phyloP scores from a whole-genome alignment of 1,284 basidiomycete species.

The Cutaneotrichosporon sp. region DNA sequence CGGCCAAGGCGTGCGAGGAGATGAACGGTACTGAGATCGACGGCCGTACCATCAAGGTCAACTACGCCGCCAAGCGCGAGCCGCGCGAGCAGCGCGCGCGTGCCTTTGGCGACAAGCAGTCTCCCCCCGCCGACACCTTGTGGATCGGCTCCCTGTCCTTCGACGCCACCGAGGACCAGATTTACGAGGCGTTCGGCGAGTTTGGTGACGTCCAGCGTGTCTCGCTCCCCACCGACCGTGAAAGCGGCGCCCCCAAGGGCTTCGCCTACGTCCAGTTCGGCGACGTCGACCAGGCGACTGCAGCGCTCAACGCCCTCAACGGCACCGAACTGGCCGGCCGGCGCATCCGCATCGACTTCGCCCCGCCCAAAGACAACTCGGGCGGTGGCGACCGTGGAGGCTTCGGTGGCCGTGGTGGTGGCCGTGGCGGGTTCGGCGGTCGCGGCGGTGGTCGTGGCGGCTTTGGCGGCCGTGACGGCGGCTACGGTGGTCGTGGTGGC shows the following conservation, averaged over 20 bases:
- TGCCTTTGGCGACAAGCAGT: conserved; percentile 66
- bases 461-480: conserved; percentile 42
- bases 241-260: conserved; percentile 86
- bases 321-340: conserved; percentile 82
- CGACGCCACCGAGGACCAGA: conserved; percentile 69
- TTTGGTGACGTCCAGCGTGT: conserved; percentile 85
- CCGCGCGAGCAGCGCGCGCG: conserved; percentile 69
- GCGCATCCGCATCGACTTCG: conserved; percentile 78
- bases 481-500: conserved; percentile 42
- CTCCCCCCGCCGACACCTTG: conserved; percentile 68
- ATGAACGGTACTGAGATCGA: conserved; percentile 82
- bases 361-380: conserved; percentile 69
- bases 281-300: conserved; percentile 71
- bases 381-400: conserved; percentile 29
- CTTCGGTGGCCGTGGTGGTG: conserved; percentile 45
- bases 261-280: conserved; percentile 96
- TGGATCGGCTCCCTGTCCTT: conserved; percentile 92
- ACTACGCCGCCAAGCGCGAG: conserved; percentile 60
- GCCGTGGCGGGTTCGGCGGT: conserved; percentile 52
- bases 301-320: conserved; percentile 65
- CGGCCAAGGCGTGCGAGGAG: conserved; percentile 66
- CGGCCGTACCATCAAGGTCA: conserved; percentile 81
- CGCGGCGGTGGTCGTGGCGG: conserved; percentile 44
- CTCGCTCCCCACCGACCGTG: conserved; percentile 87
- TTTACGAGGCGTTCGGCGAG: conserved; percentile 90